Base-by-base conservation (phyloP, 2,329 filamentous ascomycete species). In the Harringtonia aguacate region DNA sequence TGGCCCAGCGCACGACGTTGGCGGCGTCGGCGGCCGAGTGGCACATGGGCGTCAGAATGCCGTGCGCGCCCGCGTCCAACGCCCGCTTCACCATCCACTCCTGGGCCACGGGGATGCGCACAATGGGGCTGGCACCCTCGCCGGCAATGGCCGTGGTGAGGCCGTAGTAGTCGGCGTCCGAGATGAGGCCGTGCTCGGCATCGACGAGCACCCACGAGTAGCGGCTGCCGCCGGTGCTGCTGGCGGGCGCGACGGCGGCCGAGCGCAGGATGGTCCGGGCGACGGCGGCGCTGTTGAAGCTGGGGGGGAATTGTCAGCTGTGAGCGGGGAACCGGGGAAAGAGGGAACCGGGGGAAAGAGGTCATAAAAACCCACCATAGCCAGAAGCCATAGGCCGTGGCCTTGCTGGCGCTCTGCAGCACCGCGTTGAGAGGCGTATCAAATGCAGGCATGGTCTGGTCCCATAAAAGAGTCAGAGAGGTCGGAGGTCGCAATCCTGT, bases 51-150 rank as follows among this genome's bases (percentile, higher is more conserved):
- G 75, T 72, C 24, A 77, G 60, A 30, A 79, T 67, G 28, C 73
- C 75, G 54, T 79, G 75, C 8, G 75, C 75, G 31, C 75, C 75
- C 36, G 72, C 61, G 51, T 79, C 76, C 31, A 80, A 64, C 12
- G 75, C 75, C 41, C 75, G 62, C 55, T 79, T 79, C 46, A 79
- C 72, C 73, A 77, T 76, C 74, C 73, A 78, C 39, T 69, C 64
- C 58, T 79, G 72, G 45, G 75, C 75, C 22, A 71, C 72, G 14
- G 72, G 65, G 35, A 79, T 69, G 41, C 61, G 58, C 18, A 69
- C 64, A 43, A 69, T 61, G 45, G 51, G 49, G 47, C 64, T 67
- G 31, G 64, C 62, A 20, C 64, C 62, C 37, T 57, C 58, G 17
- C 58, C 56, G 10, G 64, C 61, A 49, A 69, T 61, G 9, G 65